Conservation (phyloP, 805 yeast genomes). For the Suhomyces faveliae region DNA sequence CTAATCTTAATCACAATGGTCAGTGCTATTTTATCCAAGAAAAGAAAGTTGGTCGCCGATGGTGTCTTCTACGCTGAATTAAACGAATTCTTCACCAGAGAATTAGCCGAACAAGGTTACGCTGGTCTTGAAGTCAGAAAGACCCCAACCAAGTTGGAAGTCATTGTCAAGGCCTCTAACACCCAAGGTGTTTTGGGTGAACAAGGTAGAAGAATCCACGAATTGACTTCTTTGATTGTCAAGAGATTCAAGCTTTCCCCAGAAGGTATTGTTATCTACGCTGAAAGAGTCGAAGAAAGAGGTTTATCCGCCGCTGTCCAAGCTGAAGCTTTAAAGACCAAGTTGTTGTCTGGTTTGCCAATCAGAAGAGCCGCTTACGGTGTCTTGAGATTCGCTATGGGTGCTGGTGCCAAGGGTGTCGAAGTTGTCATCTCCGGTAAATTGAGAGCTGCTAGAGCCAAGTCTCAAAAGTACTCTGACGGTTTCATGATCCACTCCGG, state of each 20-base stretch:
- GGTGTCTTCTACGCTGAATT: conserved; percentile 99
- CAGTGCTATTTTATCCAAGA: conserved; percentile 73
- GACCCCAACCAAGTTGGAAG: conserved; percentile 97
- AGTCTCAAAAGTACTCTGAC: conserved; percentile 99
- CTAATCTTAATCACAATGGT: conserved; percentile 20
- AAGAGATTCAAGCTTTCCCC: conserved; percentile 97
- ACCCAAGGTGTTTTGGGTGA: conserved; percentile 98
- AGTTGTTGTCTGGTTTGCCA: conserved; percentile 97
- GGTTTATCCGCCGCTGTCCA: conserved; percentile 99
- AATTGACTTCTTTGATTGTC: conserved; percentile 94
- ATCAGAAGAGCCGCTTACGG: conserved; percentile 99
- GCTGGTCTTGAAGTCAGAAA: conserved; percentile 99
- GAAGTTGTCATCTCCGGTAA: conserved; percentile 99
- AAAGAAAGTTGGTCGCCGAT: conserved; percentile 99
- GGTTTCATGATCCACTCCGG: conserved; percentile 99
- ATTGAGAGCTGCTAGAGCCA: conserved; percentile 99
- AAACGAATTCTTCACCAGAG: conserved; percentile 99
- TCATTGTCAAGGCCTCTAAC: conserved; percentile 98
- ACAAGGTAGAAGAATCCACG: conserved; percentile 99
- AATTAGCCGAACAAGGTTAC: conserved; percentile 99
- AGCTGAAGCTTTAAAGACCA: conserved; percentile 98
- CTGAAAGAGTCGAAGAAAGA: conserved; percentile 99
- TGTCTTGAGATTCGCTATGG: conserved; percentile 99
- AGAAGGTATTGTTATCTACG: conserved; percentile 91
- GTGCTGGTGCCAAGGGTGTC: conserved; percentile 99